Evolutionary conservation across 1,139 yeast genomes (phyloP).

Genomic region (Candida sp.): DNA sequence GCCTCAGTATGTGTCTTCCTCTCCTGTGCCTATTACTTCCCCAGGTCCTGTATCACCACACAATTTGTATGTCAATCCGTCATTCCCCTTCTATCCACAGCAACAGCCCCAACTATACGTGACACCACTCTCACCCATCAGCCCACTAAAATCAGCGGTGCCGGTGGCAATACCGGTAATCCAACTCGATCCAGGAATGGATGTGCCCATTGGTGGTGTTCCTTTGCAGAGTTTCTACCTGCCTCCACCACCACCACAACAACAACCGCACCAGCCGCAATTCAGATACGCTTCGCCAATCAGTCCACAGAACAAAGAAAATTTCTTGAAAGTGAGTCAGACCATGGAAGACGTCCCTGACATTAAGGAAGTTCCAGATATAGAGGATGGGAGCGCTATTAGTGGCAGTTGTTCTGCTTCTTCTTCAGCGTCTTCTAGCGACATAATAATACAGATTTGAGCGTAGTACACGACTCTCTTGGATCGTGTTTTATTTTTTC

Average conservation of each 20-base stretch:
- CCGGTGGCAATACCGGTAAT: constrained; percentile 51
- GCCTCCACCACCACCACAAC: not conserved
- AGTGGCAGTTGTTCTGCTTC: constrained; percentile 1
- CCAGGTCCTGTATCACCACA: not conserved
- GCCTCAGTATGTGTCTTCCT: not conserved
- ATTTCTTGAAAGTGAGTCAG: not conserved
- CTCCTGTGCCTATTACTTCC: not conserved
- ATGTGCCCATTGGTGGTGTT: constrained; percentile 30
- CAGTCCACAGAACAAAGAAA: constrained; percentile 4
- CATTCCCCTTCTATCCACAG: not conserved
- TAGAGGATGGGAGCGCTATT: not conserved
- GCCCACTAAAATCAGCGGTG: not conserved
- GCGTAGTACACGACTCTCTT: not conserved
- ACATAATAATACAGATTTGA: constrained; percentile 13
- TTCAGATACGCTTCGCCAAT: constrained; percentile 3
- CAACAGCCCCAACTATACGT: not conserved
- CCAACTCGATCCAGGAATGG: constrained; percentile 26
- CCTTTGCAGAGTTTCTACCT: constrained; percentile 10
- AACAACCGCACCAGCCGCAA: too few species aligned
- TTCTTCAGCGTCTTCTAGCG: constrained; percentile 12
- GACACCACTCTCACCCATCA: constrained; percentile 1
- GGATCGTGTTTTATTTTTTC: not conserved
- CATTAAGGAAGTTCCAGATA: not conserved
- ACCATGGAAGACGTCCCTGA: not conserved
- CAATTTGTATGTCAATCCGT: not conserved